Evolutionary conservation across 2,329 filamentous ascomycete species (phyloP).

Genomic region (Apiospora sp.): DNA sequence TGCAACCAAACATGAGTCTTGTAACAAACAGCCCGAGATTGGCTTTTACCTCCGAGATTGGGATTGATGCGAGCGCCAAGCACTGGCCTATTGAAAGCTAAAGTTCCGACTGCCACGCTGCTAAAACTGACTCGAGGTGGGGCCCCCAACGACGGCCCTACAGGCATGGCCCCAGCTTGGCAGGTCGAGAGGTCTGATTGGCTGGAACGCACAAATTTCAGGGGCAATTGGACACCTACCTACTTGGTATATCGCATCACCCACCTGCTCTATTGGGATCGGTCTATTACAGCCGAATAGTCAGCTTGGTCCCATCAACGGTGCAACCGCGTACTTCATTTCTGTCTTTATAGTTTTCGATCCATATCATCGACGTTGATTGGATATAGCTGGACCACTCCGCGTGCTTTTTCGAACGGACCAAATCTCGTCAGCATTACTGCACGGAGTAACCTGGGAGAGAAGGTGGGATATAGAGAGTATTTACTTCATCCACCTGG

Average conservation of each 20-base stretch:
- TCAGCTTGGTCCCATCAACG: not conserved
- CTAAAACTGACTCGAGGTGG: not conserved
- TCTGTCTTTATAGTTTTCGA: not conserved
- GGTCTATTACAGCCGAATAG: not conserved
- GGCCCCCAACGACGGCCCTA: not conserved
- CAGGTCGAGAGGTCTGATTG: not conserved
- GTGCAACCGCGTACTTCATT: not conserved
- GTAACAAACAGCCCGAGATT: not conserved
- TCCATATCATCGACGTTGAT: not conserved
- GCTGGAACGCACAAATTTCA: not conserved
- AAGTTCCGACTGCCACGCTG: not conserved
- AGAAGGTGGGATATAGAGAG: not conserved
- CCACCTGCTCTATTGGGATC: slow-evolving; percentile 14
- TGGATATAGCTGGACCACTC: not conserved
- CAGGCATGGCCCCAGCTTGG: not conserved
- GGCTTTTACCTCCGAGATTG: not conserved
- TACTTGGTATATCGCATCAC: not conserved
- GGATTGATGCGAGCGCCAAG: not conserved
- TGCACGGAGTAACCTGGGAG: not conserved
- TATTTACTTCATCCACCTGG: not conserved
- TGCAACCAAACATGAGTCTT: not conserved
- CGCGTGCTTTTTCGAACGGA: not conserved
- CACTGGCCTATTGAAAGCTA: not conserved
- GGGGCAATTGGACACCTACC: not conserved
- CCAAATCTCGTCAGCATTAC: not conserved